Evolutionary conservation across 805 yeast species (phyloP).

Genomic region (Naumovozyma baii): DNA sequence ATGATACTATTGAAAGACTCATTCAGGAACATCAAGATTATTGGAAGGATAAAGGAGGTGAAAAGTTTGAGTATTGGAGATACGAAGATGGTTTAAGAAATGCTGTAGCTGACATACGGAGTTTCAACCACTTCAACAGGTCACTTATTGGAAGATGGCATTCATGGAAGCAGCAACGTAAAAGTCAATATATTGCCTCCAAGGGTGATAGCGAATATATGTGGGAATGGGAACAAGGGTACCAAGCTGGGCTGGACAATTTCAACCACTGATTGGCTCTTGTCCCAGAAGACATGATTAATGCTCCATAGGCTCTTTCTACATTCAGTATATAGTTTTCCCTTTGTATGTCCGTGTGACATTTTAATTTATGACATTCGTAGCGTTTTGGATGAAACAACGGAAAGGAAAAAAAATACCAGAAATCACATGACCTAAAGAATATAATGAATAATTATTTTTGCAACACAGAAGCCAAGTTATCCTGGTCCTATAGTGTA

Average conservation of each 20-base stretch:
- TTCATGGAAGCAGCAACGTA: slow-evolving; percentile 60
- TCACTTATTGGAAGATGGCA: slow-evolving; percentile 64
- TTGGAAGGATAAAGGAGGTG: slow-evolving; percentile 56
- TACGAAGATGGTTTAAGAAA: slow-evolving; percentile 67
- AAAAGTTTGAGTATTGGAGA: slow-evolving; percentile 70
- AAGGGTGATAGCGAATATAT: slow-evolving; percentile 48
- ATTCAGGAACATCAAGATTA: slow-evolving; percentile 45
- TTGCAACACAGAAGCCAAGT: background rate
- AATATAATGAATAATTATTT: background rate
- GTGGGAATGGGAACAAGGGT: slow-evolving; percentile 93
- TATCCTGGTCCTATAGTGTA: slow-evolving; percentile 43
- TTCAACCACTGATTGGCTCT: slow-evolving; percentile 10
- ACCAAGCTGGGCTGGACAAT: slow-evolving; percentile 44
- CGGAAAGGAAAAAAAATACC: no score
- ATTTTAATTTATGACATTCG: no score
- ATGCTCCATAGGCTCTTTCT: no score
- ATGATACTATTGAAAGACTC: slow-evolving; percentile 24
- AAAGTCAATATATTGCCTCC: slow-evolving; percentile 45
- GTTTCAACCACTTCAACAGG: slow-evolving; percentile 58
- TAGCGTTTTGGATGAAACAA: no score
- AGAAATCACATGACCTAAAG: background rate
- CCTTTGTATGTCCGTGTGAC: no score
- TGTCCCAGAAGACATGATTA: no score
- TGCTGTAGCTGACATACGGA: slow-evolving; percentile 66
- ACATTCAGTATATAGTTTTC: no score